phyloP scores from a whole-genome alignment of 2,329 filamentous ascomycete species.

The Hypocreales sp. region DNA sequence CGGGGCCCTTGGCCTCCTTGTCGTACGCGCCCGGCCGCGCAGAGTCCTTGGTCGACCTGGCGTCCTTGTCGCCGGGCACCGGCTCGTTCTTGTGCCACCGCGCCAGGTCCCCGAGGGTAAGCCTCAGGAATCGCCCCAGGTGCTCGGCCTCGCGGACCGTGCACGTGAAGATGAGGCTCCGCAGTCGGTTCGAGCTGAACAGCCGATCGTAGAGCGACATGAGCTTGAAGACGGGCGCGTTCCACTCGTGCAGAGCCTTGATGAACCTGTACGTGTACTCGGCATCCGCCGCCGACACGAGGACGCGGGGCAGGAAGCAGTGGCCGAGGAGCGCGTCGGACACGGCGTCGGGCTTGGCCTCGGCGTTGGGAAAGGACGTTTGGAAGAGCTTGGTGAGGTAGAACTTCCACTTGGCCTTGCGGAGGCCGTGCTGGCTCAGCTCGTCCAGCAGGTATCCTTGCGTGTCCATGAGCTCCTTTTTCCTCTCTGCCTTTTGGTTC shows the following conservation, averaged over 20 bases:
- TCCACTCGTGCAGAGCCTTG: constrained; percentile 72
- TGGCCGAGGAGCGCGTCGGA: constrained; percentile 73
- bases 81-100: constrained; percentile 69
- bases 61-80: constrained; percentile 24
- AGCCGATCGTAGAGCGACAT: constrained; percentile 71
- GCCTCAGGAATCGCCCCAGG: constrained; percentile 78
- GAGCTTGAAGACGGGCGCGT: constrained; percentile 74
- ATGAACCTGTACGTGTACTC: constrained; percentile 80
- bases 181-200: constrained; percentile 69
- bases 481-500: constrained; percentile 48
- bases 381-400: constrained; percentile 63
- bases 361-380: constrained; percentile 58
- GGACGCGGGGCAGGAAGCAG: constrained; percentile 77
- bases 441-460: constrained; percentile 59
- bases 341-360: constrained; percentile 47
- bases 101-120: constrained; percentile 64
- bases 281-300: constrained; percentile 73
- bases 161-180: constrained; percentile 73
- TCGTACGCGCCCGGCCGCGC: constrained; percentile 63
- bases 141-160: constrained; percentile 86
- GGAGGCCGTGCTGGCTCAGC: constrained; percentile 51
- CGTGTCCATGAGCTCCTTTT: constrained; percentile 52
- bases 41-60: constrained; percentile 21
- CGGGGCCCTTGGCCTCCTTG: constrained; percentile 48
- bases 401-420: constrained; percentile 50